Evolutionary conservation across 1,139 yeast genomes (phyloP), one percentile per base, ranked within the genome.

Genomic region (Suhomyces guaymorum): DNA sequence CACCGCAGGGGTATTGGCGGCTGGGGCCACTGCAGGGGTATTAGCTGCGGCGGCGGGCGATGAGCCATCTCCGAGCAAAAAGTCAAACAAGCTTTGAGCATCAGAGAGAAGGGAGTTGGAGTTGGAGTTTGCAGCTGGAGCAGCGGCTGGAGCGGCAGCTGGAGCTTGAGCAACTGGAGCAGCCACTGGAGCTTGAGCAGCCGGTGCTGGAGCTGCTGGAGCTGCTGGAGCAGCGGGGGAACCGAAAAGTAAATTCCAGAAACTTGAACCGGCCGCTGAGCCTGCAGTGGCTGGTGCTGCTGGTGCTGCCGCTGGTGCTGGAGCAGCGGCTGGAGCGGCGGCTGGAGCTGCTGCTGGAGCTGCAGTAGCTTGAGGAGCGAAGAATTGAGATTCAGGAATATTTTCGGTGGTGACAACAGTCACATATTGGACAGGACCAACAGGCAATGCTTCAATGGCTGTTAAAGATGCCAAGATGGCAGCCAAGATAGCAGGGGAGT

Each of bases 331-430:
- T 7, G 44, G 30, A 15, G 51, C 27, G 23, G 42, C 41, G 14
- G 52, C 32, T 9, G 35, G 26, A 2, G 38, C 29, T 10, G 57
- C 40, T 4, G 52, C 41, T 22, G 45, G 33, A 17, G 48, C 34
- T 20, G 46, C 32, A 4, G 47, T 25, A 10, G 41, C 41, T 61
- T 41, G 56, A 8, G 49, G 28, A n/a, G 27, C 37, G 26, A 27
- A 16, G 24, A 16, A 29, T 8, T 24, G 19, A 13, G 13, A 21
- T 22, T 17, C 24, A 28, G 38, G 33, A 6, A 35, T 20, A 9
- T 4, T 9, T 26, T 34, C 48, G 43, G 58, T 54, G n/a, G 47
- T 38, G 9, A 44, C 42, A 11, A 42, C 34, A 3, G 57, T 51
- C 15, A 52, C 50, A 17, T 46, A 46, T 15, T 43, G 41, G 10